phyloP scores from a whole-genome alignment of 352 stramenopile species.

The Peronosclerospora sorghi region DNA sequence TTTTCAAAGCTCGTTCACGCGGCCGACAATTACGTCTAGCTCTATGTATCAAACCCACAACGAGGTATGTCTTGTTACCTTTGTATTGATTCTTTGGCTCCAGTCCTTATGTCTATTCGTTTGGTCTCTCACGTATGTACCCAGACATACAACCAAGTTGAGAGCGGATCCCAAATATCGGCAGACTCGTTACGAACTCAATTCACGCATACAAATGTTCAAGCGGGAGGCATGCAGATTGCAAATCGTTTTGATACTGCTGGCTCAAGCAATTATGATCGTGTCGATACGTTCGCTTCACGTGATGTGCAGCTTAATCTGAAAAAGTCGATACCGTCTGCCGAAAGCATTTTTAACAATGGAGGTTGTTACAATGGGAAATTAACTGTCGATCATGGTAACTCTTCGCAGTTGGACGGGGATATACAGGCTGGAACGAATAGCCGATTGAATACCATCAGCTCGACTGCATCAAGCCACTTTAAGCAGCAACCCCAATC shows the following conservation, averaged over 20 bases:
- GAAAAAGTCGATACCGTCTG: constrained; percentile 10
- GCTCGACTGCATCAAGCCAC: not conserved
- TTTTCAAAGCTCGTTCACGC: constrained; percentile 24
- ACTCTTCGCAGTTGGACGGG: constrained; percentile 16
- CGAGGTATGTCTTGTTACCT: constrained; percentile 19
- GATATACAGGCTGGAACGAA: constrained; percentile 10
- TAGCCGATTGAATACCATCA: constrained; percentile 4
- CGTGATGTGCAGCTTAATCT: constrained; percentile 13
- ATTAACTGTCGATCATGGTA: constrained; percentile 2
- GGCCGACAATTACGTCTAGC: constrained; percentile 14
- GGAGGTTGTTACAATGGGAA: constrained; percentile 3
- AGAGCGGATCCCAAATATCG: constrained; percentile 2
- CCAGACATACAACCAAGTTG: constrained; percentile 14
- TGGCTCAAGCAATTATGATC: constrained; percentile 7
- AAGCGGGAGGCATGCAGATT: constrained; percentile 8
- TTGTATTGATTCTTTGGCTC: not conserved
- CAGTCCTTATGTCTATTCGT: constrained; percentile 3
- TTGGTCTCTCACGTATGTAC: constrained; percentile 1
- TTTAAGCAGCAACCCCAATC: constrained; percentile 16
- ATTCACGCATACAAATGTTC: constrained; percentile 10
- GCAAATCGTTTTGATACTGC: constrained; percentile 12
- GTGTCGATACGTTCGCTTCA: constrained; percentile 13
- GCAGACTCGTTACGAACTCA: constrained; percentile 3
- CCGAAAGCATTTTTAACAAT: constrained; percentile 11
- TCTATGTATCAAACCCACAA: constrained; percentile 23